A percentile compares a stretch with the other conserved stretches of the same genome.
Evolutionary conservation across 768 basidiomycete genomes (phyloP).

Genomic region (Candolleomyces eurysporus): DNA sequence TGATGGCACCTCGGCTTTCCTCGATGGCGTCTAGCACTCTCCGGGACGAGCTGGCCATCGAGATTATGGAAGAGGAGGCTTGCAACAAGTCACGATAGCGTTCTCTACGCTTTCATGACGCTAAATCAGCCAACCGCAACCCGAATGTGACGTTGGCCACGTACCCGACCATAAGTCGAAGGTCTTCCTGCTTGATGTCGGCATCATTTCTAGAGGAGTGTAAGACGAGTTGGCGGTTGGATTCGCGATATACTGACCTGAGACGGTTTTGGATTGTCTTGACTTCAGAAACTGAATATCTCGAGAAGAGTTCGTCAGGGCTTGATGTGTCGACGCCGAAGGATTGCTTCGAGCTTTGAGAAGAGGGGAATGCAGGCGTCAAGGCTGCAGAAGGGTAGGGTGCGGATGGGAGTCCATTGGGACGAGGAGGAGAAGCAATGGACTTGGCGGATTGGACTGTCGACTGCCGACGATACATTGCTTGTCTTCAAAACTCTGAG

Average conservation of each 20-base stretch:
- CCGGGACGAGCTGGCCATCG: conserved; percentile 66
- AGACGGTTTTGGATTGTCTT: conserved; percentile 64
- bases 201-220: conserved; percentile 60
- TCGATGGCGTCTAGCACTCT: conserved; percentile 62
- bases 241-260: conserved; percentile 40
- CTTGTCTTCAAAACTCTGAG: not conserved
- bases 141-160: conserved; percentile 29
- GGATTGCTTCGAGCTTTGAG: conserved; percentile 16
- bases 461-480: conserved; percentile 7
- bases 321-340: conserved; percentile 30
- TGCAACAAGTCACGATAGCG: conserved; percentile 85
- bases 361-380: conserved; percentile 11
- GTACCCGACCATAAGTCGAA: conserved; percentile 90
- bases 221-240: conserved; percentile 6
- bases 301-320: conserved; percentile 75
- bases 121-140: conserved; percentile 22
- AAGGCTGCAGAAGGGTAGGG: conserved; percentile 8
- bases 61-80: conserved; percentile 82
- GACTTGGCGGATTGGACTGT: conserved; percentile 16
- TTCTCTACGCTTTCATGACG: conserved; percentile 71
- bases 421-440: conserved; percentile 16
- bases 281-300: conserved; percentile 69
- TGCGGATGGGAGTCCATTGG: conserved; percentile 15
- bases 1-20: conserved; percentile 56
- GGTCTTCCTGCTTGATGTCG: conserved; percentile 83